Percentiles rank a stretch among this genome's conserved stretches.
Conservation (phyloP, 2,329 filamentous ascomycete genomes). For the Aspergillus sp. region DNA sequence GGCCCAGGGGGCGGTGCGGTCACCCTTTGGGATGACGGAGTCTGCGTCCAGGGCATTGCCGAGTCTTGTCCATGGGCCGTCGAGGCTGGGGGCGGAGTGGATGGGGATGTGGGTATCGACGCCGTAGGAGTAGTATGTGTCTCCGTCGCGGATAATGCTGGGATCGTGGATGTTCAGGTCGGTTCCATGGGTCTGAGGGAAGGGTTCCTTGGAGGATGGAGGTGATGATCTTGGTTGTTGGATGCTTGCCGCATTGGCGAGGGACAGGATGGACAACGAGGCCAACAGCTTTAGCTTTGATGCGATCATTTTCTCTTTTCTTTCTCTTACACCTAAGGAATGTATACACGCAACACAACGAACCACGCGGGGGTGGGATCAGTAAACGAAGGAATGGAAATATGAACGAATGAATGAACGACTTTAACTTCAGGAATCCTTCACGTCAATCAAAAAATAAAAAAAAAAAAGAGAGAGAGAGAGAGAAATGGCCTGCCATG, state of each 20-base stretch:
- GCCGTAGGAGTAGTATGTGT: conserved; percentile 27
- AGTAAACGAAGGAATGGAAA: background rate
- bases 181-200: conserved; percentile 6
- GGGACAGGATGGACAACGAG: background rate
- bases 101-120: conserved; percentile 27
- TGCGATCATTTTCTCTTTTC: background rate
- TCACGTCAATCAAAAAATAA: background rate
- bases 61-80: conserved; percentile 25
- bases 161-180: conserved; percentile 27
- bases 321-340: background rate
- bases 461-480: too few species aligned
- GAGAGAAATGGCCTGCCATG: background rate
- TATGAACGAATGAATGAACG: background rate
- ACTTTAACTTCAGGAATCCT: background rate
- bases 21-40: conserved; percentile 28
- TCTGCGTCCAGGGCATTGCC: conserved; percentile 23
- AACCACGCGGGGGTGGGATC: background rate
- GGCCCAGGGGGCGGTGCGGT: conserved; percentile 41
- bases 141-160: conserved; percentile 21
- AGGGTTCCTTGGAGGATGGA: background rate
- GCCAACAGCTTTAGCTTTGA: background rate
- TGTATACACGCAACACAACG: background rate
- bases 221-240: background rate
- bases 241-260: background rate
- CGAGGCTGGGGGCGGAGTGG: conserved; percentile 20